These are phyloP conservation scores for Tuber aestivum DNA, from an alignment of 495 filamentous ascomycete species.

Conservation along the genomic window DNA sequence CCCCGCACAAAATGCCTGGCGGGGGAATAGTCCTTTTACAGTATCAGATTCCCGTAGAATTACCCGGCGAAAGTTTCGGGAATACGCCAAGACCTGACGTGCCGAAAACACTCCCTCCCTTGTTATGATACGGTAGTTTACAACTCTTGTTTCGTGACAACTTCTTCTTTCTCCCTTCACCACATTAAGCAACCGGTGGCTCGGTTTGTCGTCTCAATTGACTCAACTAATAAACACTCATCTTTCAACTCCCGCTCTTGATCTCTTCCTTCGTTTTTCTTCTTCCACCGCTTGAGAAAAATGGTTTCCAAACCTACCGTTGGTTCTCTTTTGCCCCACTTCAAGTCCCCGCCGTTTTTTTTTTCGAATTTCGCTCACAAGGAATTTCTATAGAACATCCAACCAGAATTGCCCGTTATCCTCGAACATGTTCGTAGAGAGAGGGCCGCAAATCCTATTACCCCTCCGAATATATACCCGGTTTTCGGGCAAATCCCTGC, in stretches of 20 bases:
- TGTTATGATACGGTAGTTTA: not conserved
- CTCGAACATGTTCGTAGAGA: conserved; percentile 52
- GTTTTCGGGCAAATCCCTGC: conserved; percentile 79
- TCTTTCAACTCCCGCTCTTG: not conserved
- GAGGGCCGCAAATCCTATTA: conserved; percentile 43
- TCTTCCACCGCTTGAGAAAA: not conserved
- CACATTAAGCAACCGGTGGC: not conserved
- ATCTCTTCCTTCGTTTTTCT: not conserved
- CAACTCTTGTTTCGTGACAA: not conserved
- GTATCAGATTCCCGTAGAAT: not conserved
- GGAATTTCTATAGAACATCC: conserved; percentile 42
- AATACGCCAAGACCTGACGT: not conserved
- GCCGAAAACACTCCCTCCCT: not conserved
- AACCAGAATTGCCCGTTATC: conserved; percentile 54
- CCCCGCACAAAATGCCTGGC: not conserved
- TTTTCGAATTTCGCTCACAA: not conserved
- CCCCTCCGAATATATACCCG: conserved; percentile 72
- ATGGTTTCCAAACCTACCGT: not conserved
- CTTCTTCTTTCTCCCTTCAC: not conserved
- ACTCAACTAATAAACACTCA: not conserved
- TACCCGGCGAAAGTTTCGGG: not conserved
- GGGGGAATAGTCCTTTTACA: not conserved
- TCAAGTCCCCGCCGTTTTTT: not conserved
- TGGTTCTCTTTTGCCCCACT: conserved; percentile 18
- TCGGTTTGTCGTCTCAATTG: not conserved